A percentile compares a stretch with the other conserved stretches of the same genome.
Conservation (phyloP, 1,284 basidiomycete genomes). For the Testicularia cyperi region DNA sequence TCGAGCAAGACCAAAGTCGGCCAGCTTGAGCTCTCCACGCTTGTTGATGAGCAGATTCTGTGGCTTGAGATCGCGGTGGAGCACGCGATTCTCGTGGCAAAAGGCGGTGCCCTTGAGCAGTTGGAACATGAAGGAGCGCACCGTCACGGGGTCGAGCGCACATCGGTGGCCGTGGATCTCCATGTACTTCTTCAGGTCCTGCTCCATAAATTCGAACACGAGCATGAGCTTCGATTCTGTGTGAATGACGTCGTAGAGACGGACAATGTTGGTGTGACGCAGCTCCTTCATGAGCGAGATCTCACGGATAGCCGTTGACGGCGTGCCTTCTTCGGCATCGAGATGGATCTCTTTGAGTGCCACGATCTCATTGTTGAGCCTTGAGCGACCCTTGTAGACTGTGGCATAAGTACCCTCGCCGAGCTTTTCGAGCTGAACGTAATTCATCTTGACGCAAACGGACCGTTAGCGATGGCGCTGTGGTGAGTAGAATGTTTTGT, state of each 20-base stretch:
- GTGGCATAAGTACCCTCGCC: constrained; percentile 60
- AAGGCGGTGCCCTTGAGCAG: constrained; percentile 95
- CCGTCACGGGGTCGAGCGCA: constrained; percentile 87
- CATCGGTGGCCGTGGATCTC: constrained; percentile 94
- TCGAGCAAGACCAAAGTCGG: constrained; percentile 79
- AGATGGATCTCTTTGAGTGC: constrained; percentile 87
- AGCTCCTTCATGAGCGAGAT: constrained; percentile 96
- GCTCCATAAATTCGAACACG: constrained; percentile 97
- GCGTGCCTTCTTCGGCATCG: constrained; percentile 91
- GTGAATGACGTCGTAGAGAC: constrained; percentile 96
- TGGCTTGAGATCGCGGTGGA: constrained; percentile 96
- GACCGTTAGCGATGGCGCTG: too few relatives aligned
- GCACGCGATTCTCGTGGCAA: constrained; percentile 96
- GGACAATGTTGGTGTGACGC: constrained; percentile 90
- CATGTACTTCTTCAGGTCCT: constrained; percentile 99
- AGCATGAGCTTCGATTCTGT: constrained; percentile 92
- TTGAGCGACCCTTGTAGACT: constrained; percentile 59
- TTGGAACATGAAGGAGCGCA: constrained; percentile 96
- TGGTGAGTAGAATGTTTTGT: too few relatives aligned
- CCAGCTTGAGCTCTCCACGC: constrained; percentile 97
- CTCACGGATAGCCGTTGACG: constrained; percentile 90
- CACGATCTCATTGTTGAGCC: constrained; percentile 57
- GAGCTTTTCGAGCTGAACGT: constrained; percentile 59
- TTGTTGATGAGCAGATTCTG: constrained; percentile 97
- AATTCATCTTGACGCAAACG: constrained; percentile 54